These are phyloP conservation scores for Colletotrichum orchidophilum DNA, from an alignment of 2,329 filamentous ascomycete species.

Conservation along the genomic window DNA sequence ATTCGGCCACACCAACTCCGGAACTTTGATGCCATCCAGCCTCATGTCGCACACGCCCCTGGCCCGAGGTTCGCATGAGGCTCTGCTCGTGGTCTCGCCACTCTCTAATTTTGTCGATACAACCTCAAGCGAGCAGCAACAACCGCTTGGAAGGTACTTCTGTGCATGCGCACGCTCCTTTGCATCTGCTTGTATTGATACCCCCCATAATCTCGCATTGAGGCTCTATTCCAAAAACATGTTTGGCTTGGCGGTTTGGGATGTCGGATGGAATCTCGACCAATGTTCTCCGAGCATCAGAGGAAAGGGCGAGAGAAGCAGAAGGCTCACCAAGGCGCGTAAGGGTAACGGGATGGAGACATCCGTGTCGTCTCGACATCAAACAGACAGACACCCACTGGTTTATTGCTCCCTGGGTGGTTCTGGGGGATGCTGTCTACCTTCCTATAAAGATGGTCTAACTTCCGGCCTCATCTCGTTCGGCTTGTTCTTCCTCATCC, in stretches of 20 bases:
- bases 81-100: conserved; percentile 21
- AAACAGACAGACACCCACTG: neutral
- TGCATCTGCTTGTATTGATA: neutral
- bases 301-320: neutral
- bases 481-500: neutral
- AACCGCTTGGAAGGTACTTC: neutral
- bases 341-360: neutral
- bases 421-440: neutral
- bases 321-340: neutral
- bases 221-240: conserved; percentile 1
- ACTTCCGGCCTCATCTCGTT: neutral
- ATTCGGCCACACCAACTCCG: conserved; percentile 31
- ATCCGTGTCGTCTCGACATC: conserved; percentile 21
- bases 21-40: conserved; percentile 13
- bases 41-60: neutral
- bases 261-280: conserved; percentile 9
- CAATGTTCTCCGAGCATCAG: neutral
- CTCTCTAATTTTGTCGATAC: neutral
- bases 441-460: conserved; percentile 21
- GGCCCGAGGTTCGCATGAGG: conserved; percentile 26
- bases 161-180: neutral
- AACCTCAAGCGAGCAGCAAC: neutral
- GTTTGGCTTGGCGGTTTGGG: conserved; percentile 31
- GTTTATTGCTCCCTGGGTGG: neutral
- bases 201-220: conserved; percentile 5